Base-by-base conservation (phyloP, 768 basidiomycete genomes). In the Termitomyces sp. region DNA sequence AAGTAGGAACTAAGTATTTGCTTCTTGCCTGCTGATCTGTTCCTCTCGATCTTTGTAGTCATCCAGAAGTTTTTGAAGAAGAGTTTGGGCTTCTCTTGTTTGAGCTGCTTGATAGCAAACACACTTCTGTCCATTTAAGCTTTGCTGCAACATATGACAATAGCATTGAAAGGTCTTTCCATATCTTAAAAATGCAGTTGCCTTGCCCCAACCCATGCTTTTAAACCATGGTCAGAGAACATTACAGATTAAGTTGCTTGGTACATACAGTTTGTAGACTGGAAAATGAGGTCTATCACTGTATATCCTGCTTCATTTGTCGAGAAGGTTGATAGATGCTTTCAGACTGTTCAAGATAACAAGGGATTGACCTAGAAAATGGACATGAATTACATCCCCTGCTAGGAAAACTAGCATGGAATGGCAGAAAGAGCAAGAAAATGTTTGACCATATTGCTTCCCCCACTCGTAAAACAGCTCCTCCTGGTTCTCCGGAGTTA, bases 21-120 rank as follows among this genome's bases (percentile, higher is more conserved):
- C 45, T 20, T 8, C 57, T 32, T 56, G 75, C 74, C 71, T 67
- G 7, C 67, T 64, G 9, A 77, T 61, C 53, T 74, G 69, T 12
- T 65, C 54, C 16, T 64, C 56, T 9, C 70, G 60, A 22, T 65
- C 56, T 4, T 68, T 59, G 4, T 68, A 72, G 22, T 64, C 50
- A 12, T 57, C 40, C 18, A 73, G 57, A 12, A 79, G 46, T 8
- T 67, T 69, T 22, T 57, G 44, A 30, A 76, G 59, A 27, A 79
- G 66, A 8, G 56, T 57, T 9, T 62, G 66, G 1, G 69, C 72
- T 62, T 76, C 72, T 16, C 53, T 30, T 13, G 67, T 65, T 44
- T 72, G 68, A 27, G 71, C 56, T 9, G 60, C 60, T 8, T 63
- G 59, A 59, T 72, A 70, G 0, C 54, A 34, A 18, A 62, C 58